phyloP scores from a whole-genome alignment of 2,329 filamentous ascomycete genomes.

The Microcera coccophila region DNA sequence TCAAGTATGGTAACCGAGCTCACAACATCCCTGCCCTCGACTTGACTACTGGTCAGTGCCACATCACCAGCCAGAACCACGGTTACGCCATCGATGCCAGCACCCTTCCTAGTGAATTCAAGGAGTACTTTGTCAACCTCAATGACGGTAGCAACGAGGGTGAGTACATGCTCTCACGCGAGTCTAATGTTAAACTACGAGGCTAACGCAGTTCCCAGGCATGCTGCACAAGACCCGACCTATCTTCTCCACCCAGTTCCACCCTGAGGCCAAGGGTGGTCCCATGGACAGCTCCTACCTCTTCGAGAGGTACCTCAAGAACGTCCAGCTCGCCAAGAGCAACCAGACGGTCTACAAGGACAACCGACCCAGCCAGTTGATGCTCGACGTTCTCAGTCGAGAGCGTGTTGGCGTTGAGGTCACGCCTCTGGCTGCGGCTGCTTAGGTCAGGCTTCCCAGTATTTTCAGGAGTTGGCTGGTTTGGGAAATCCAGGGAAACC shows the following conservation, averaged over 20 bases:
- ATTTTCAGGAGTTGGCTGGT: too few species aligned
- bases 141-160: slow-evolving; percentile 97
- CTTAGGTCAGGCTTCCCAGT: too few species aligned
- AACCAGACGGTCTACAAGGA: slow-evolving; percentile 75
- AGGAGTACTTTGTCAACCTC: slow-evolving; percentile 97
- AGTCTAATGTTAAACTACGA: background rate
- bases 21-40: slow-evolving; percentile 98
- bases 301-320: slow-evolving; percentile 94
- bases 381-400: slow-evolving; percentile 88
- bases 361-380: slow-evolving; percentile 79
- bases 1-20: slow-evolving; percentile 98
- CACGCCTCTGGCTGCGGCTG: slow-evolving; percentile 49
- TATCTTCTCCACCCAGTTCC: slow-evolving; percentile 98
- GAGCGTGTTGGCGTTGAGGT: slow-evolving; percentile 89
- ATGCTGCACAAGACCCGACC: slow-evolving; percentile 95
- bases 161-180: slow-evolving; percentile 24
- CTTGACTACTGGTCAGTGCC: slow-evolving; percentile 91
- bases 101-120: slow-evolving; percentile 81
- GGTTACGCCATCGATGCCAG: slow-evolving; percentile 89
- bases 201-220: slow-evolving; percentile 35
- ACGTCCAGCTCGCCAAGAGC: slow-evolving; percentile 84
- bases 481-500: too few species aligned
- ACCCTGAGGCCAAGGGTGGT: slow-evolving; percentile 95
- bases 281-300: slow-evolving; percentile 94
- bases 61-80: slow-evolving; percentile 98